Conservation (phyloP, 805 yeast genomes). For the Metschnikowia colocasiae region DNA sequence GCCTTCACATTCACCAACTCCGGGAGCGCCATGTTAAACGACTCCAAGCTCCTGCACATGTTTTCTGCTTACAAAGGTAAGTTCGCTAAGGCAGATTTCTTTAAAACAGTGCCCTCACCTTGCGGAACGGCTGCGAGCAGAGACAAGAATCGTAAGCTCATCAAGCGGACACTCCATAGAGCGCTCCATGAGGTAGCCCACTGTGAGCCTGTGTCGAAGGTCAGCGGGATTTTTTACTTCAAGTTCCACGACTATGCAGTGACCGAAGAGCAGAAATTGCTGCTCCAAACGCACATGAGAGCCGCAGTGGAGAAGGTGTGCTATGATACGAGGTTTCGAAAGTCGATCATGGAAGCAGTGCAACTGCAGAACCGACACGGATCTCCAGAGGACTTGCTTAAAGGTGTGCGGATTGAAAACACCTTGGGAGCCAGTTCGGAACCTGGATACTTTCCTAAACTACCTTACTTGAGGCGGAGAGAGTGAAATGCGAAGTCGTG, state of each 20-base stretch:
- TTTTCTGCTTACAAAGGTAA: conserved; percentile 28
- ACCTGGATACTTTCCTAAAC: conserved; percentile 18
- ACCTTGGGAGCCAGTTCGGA: conserved; percentile 10
- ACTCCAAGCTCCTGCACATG: conserved; percentile 19
- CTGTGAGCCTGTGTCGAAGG: conserved; percentile 5
- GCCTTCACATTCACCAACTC: conserved; percentile 33
- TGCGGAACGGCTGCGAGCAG: conserved; percentile 34
- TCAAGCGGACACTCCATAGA: conserved; percentile 20
- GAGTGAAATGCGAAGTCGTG: not conserved
- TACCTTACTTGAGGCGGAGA: conserved; percentile 11
- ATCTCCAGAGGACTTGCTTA: conserved; percentile 4
- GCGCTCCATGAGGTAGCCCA: conserved; percentile 9
- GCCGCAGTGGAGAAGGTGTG: conserved; percentile 12
- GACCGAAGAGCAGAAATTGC: conserved; percentile 3
- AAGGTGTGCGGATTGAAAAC: conserved; percentile 12
- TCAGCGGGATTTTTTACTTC: conserved; percentile 18
- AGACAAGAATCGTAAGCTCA: conserved; percentile 32
- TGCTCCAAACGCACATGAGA: conserved; percentile 3
- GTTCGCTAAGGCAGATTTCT: conserved; percentile 21
- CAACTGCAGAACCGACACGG: conserved; percentile 5
- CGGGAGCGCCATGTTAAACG: conserved; percentile 28
- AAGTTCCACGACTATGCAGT: conserved; percentile 10
- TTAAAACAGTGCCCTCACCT: conserved; percentile 26
- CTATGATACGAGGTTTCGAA: conserved; percentile 2
- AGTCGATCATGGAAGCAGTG: not conserved